Percentiles rank a stretch among this genome's conserved stretches.
Evolutionary conservation across 805 yeast genomes (phyloP).

Genomic region (Cyberlindnera euphorbiiphila): DNA sequence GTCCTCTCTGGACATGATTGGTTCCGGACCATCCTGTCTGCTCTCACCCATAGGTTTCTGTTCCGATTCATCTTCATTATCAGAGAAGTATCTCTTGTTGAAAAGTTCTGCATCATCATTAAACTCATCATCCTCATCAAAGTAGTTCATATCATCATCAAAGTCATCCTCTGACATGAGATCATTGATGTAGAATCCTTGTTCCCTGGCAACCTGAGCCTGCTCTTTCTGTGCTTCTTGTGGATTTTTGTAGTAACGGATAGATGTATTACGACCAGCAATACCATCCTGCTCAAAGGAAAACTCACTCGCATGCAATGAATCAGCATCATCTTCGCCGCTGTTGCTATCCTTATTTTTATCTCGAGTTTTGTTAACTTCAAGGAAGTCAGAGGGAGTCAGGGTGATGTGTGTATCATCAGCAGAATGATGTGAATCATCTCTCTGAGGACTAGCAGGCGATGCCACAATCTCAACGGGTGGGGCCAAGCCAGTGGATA

Average conservation of each 20-base stretch:
- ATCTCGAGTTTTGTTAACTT: background rate
- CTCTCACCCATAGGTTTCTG: background rate
- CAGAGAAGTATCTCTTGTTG: conserved; percentile 26
- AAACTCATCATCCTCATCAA: conserved; percentile 33
- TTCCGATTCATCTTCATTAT: conserved; percentile 22
- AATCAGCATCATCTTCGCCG: conserved; percentile 3
- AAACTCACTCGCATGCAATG: conserved; percentile 32
- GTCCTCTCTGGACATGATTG: background rate
- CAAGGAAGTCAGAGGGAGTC: no score
- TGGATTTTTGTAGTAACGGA: conserved; percentile 44
- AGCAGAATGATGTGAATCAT: no score
- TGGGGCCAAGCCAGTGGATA: conserved; percentile 7
- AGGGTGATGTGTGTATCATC: no score
- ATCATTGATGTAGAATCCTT: conserved; percentile 37
- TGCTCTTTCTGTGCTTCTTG: conserved; percentile 19
- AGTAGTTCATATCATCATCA: conserved; percentile 39
- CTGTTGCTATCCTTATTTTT: background rate
- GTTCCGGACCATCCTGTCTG: background rate
- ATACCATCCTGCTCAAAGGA: conserved; percentile 46
- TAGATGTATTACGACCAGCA: conserved; percentile 51
- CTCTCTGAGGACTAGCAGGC: no score
- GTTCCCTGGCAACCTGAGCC: conserved; percentile 23
- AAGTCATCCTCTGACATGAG: conserved; percentile 37
- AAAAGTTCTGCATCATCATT: conserved; percentile 33
- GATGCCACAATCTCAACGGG: conserved; percentile 1